Evolutionary conservation across 768 basidiomycete species (phyloP).

Genomic region (Asterophora parasitica): DNA sequence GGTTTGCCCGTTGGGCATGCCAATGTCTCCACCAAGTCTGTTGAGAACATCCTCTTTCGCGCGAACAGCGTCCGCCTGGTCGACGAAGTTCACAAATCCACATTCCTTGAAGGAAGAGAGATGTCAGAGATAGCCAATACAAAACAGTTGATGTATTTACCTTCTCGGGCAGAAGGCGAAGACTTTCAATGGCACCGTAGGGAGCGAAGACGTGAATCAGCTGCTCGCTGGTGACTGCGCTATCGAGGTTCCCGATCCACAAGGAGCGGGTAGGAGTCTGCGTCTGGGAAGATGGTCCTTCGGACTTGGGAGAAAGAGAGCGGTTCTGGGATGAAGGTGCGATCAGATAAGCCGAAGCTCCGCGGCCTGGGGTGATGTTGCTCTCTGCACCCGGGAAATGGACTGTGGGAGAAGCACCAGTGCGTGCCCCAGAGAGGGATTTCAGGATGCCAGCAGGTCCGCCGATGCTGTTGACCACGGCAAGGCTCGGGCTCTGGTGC

Average conservation of each 20-base stretch:
- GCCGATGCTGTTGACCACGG: constrained; percentile 30
- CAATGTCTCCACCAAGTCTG: constrained; percentile 89
- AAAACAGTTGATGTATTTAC: constrained; percentile 34
- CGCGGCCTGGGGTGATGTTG: constrained; percentile 40
- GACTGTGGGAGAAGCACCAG: constrained; percentile 46
- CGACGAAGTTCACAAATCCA: constrained; percentile 98
- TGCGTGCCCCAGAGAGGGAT: constrained; percentile 39
- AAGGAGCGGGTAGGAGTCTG: constrained; percentile 94
- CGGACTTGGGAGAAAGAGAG: constrained; percentile 80
- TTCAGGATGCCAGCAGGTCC: constrained; percentile 55
- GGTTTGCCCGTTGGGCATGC: constrained; percentile 91
- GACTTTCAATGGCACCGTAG: constrained; percentile 95
- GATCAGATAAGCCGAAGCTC: constrained; percentile 58
- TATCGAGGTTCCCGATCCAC: constrained; percentile 98
- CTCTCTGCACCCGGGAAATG: constrained; percentile 65
- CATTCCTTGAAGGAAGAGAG: constrained; percentile 62
- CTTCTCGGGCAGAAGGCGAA: constrained; percentile 95
- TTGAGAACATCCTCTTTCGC: constrained; percentile 98
- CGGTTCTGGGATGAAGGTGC: constrained; percentile 67
- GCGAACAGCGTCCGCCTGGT: constrained; percentile 91
- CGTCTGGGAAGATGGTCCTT: constrained; percentile 64
- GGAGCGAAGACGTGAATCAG: constrained; percentile 93
- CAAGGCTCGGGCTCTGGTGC: constrained; percentile 35
- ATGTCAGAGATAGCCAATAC: constrained; percentile 4
- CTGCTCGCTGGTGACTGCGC: constrained; percentile 89